A percentile compares a stretch with the other conserved stretches of the same genome.
These are phyloP conservation scores for Pelagomonas calceolata DNA, from an alignment of 108 stramenopile species.

Conservation along the genomic window DNA sequence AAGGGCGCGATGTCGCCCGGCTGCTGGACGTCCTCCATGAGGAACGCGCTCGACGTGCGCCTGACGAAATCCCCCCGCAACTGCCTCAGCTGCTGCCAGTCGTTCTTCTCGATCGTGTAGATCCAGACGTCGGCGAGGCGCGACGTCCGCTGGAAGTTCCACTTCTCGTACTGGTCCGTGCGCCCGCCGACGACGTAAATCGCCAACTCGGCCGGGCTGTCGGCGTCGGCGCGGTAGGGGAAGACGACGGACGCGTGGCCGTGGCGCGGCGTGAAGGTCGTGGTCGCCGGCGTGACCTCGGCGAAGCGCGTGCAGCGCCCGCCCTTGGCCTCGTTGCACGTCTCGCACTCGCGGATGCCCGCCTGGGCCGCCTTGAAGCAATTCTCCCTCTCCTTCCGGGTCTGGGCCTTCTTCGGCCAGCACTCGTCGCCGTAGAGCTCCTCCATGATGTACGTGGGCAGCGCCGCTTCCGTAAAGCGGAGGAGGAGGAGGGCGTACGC, in stretches of 20 bases:
- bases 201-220: constrained; percentile 12
- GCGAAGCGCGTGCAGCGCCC: too few species aligned
- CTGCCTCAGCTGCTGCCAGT: constrained; percentile 34
- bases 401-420: too few species aligned
- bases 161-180: constrained; percentile 8
- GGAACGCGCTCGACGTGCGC: background rate
- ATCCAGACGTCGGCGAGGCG: constrained; percentile 33
- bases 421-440: too few species aligned
- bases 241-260: constrained; percentile 39
- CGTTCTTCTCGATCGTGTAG: constrained; percentile 21
- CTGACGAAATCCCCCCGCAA: constrained; percentile 28
- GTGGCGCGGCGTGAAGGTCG: constrained; percentile 30
- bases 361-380: too few species aligned
- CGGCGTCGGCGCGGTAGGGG: too few species aligned
- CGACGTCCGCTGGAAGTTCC: constrained; percentile 27
- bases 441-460: too few species aligned
- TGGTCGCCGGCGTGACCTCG: too few species aligned
- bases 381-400: too few species aligned
- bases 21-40: constrained; percentile 18
- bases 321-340: too few species aligned
- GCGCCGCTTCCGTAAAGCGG: too few species aligned
- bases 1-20: constrained; percentile 50
- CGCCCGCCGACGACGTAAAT: background rate
- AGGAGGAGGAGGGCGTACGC: too few species aligned
- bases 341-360: too few species aligned